Evolutionary conservation across 768 basidiomycete species (phyloP), one percentile per base, ranked within the genome.

Genomic region (Pholiota microspora): DNA sequence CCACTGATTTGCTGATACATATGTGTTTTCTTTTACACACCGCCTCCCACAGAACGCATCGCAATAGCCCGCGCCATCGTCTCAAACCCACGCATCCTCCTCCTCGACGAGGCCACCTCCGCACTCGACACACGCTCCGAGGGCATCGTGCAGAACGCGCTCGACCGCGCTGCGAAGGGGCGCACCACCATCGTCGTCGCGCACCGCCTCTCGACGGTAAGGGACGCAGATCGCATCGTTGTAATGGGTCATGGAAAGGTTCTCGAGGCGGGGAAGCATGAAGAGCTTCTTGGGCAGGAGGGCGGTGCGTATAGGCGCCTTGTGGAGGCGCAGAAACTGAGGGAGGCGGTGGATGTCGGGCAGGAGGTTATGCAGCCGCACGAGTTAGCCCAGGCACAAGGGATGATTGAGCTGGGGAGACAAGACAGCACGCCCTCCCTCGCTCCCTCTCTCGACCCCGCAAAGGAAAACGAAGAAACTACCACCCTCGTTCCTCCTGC

Each of bases 61-160:
- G 93, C 92, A 2, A 95, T 94, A 62, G 93, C 93, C 28, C 86
- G 91, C 44, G 90, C 91, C 5, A 92, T 93, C 62, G 91, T 94
- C 46, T 92, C 90, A 2, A 88, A 94, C 68, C 92, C 92, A 2
- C 78, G 83, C 29, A 89, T 96, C 54, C 72, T 96, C 16, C 78
- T 96, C n/a, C 80, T 95, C 45, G 93, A 95, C 58, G 93, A 95
- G 60, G 91, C 89, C 9, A 94, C 92, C 1, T 85, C 84, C 58
- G 93, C 92, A 34, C 78, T 94, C n/a, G 93, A 94, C 71, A 92
- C 92, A 0, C 89, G 89, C 60, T 89, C 89, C 2, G 86, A 88
- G 65, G 92, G 91, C 54, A 78, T 94, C 55, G 93, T 96, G 0
- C 93, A 94, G 71, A 88, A 94, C 67, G 93, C 92, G 18, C 68